Evolutionary conservation across 2,329 filamentous ascomycete genomes (phyloP).

Genomic region (Trichoderma breve): DNA sequence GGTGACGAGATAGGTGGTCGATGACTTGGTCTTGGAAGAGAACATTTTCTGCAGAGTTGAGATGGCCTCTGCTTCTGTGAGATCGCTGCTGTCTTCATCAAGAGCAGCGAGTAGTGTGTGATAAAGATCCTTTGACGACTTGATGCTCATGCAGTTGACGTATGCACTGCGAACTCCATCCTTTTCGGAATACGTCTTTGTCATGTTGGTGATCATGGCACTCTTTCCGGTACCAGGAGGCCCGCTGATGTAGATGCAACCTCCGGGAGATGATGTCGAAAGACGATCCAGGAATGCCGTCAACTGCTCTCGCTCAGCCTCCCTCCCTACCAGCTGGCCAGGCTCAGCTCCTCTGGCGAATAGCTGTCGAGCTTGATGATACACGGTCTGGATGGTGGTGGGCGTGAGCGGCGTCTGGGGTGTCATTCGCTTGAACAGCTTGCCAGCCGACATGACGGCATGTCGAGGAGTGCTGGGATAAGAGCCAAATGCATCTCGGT

Average conservation of each 20-base stretch:
- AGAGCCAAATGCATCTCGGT: constrained; percentile 72
- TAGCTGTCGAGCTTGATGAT: constrained; percentile 81
- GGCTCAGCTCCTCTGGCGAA: constrained; percentile 79
- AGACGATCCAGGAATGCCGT: constrained; percentile 65
- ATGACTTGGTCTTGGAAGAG: constrained; percentile 55
- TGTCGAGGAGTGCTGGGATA: constrained; percentile 79
- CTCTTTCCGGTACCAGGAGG: constrained; percentile 97
- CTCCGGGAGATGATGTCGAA: constrained; percentile 59
- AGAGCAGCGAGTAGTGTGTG: constrained; percentile 71
- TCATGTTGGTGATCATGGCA: constrained; percentile 82
- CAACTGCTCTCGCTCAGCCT: constrained; percentile 65
- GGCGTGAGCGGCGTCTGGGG: constrained; percentile 73
- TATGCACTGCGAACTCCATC: constrained; percentile 67
- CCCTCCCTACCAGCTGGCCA: constrained; percentile 73
- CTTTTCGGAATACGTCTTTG: constrained; percentile 53
- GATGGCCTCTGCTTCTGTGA: constrained; percentile 65
- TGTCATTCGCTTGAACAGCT: constrained; percentile 73
- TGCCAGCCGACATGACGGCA: constrained; percentile 73
- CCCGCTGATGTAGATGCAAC: constrained; percentile 92
- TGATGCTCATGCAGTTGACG: constrained; percentile 97
- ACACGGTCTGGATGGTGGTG: constrained; percentile 69
- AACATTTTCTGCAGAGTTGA: constrained; percentile 70
- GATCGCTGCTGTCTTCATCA: constrained; percentile 51
- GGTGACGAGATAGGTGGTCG: constrained; percentile 72
- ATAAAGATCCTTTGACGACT: constrained; percentile 82